phyloP scores from a whole-genome alignment of 2,329 filamentous ascomycete genomes.

The Sporothrix brunneoviolacea region DNA sequence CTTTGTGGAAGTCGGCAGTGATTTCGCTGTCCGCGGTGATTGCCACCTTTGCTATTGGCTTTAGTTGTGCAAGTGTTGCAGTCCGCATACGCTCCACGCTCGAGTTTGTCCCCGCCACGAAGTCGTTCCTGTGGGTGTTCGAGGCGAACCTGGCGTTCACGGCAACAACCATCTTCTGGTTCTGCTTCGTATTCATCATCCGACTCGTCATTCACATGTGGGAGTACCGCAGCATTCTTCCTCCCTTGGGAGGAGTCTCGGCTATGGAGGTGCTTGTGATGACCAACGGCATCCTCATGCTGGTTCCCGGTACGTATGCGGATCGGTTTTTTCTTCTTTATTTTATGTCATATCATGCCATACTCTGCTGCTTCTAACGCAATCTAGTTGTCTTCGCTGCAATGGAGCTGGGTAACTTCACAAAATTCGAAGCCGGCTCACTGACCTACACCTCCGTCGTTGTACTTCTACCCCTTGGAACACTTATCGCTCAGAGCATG shows the following conservation, averaged over 20 bases:
- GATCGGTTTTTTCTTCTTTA: neutral
- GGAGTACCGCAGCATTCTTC: conserved; percentile 40
- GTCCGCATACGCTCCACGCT: conserved; percentile 31
- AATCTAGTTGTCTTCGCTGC: conserved; percentile 43
- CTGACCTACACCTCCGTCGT: conserved; percentile 43
- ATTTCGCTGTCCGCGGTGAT: conserved; percentile 30
- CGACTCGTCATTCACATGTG: conserved; percentile 44
- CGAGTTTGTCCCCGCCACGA: conserved; percentile 2
- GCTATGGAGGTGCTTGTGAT: conserved; percentile 50
- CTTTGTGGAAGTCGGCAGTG: conserved; percentile 25
- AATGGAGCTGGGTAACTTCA: conserved; percentile 36
- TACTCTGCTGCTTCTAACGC: neutral
- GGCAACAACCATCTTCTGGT: conserved; percentile 36
- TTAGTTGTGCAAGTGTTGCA: conserved; percentile 30
- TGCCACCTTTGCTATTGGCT: conserved; percentile 22
- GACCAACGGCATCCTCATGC: conserved; percentile 50
- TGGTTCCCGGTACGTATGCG: conserved; percentile 40
- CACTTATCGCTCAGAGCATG: conserved; percentile 44
- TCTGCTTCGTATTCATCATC: conserved; percentile 49
- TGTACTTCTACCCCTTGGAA: conserved; percentile 46
- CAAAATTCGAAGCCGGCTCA: conserved; percentile 44
- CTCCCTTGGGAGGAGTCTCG: conserved; percentile 34
- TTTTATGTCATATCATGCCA: neutral
- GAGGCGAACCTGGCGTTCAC: conserved; percentile 29
- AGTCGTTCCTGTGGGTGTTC: conserved; percentile 30